Conservation (phyloP, 2,329 filamentous ascomycete species). For the Bisporella sp. region DNA sequence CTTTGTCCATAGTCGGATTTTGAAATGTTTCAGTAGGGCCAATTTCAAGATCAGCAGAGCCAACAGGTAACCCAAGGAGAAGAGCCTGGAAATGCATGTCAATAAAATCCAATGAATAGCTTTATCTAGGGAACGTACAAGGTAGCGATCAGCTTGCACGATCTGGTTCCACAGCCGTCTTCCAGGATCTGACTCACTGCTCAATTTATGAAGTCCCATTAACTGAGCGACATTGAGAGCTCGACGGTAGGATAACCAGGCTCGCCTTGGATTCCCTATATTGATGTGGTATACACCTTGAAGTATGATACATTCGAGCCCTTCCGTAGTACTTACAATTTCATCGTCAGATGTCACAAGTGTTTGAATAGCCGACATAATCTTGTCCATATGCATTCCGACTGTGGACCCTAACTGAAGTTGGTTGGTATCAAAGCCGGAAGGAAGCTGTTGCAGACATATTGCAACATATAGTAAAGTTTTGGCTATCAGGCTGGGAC, state of each 20-base stretch:
- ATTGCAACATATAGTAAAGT: conserved; percentile 22
- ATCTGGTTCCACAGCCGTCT: conserved; percentile 39
- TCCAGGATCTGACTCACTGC: conserved; percentile 15
- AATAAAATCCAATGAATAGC: not conserved
- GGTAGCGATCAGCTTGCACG: conserved; percentile 37
- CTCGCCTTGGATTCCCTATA: conserved; percentile 40
- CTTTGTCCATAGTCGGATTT: conserved; percentile 17
- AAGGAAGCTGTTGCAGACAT: conserved; percentile 23
- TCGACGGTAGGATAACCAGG: conserved; percentile 40
- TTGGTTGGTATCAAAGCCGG: conserved; percentile 15
- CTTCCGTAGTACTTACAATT: conserved; percentile 40
- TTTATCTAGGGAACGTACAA: conserved; percentile 20
- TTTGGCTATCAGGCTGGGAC: conserved; percentile 20
- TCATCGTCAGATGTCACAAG: conserved; percentile 40
- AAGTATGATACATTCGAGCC: conserved; percentile 43
- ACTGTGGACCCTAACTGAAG: conserved; percentile 15
- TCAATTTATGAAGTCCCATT: conserved; percentile 21
- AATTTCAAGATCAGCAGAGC: conserved; percentile 12
- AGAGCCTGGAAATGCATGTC: conserved; percentile 6
- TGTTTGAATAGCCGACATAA: conserved; percentile 18
- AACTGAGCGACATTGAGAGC: conserved; percentile 39
- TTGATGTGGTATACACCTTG: conserved; percentile 41
- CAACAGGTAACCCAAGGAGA: conserved; percentile 21
- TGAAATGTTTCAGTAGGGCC: conserved; percentile 18
- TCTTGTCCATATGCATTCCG: conserved; percentile 21